Base-by-base conservation (phyloP, 805 yeast genomes). In the Metschnikowia lunata region DNA sequence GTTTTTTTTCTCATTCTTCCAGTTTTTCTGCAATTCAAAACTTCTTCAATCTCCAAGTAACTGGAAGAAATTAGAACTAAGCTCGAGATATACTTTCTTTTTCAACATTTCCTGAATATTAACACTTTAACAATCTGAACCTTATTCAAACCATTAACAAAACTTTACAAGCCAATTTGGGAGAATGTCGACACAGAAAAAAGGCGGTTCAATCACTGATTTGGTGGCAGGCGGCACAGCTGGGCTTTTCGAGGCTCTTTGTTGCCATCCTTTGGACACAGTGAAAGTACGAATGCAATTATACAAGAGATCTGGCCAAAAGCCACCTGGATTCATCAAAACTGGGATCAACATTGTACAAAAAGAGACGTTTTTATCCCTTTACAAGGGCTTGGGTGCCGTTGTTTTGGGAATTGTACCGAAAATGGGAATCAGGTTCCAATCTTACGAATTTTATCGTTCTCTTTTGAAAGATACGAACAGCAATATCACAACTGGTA, bases 261-360 rank as follows among this genome's bases (percentile, higher is more conserved):
- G 91, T 64, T 91, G 99, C 65, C 99, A 91, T 66, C 98, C 98
- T n/a, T 77, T 91, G 57, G 99, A 91, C 64, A 91, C 99, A 34
- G 87, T 91, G 63, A 91, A 91, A 68, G 99, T 91, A 50, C 81
- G 98, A 62, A 91, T 91, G 98, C 98, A 91, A 67, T 76, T 91
- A 57, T 83, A 85, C 62, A 79, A 80, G 60, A 83, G 82, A 61
- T 66, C 77, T 4, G 80, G 84, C n/a, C 74, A 77, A 38, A 86
- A 84, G 62, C 83, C 89, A 15, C 93, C 95, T 4, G 97, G 98
- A 0, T 88, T 91, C 59, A 59, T 88, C 48, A 75, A 72, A 40
- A 91, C 98, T 4, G 98, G 97, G 56, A 69, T 77, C 42, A 74
- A 76, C 48, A 90, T 91, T 52, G 87, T 82, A 45, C 74, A 75